Evolutionary conservation across 495 filamentous ascomycete species (phyloP), one percentile per base, ranked within the genome.

Genomic region (Podospora conica): DNA sequence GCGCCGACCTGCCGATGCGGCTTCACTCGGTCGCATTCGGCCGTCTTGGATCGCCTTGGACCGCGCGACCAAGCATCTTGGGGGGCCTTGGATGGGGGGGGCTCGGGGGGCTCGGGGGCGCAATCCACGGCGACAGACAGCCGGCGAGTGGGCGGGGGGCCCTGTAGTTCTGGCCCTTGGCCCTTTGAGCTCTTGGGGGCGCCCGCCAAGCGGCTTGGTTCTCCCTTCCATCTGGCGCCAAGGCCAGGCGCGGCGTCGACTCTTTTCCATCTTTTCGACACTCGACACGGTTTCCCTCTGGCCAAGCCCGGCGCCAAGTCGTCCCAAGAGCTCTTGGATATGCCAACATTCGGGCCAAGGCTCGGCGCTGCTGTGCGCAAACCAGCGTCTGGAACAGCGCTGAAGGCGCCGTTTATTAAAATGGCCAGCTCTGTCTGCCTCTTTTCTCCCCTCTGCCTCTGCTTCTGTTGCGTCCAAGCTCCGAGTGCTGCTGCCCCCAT

Each of bases 291-390:
- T 58, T 64, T 57, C 29, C 28, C 55, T 58, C 29, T 48, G 22
- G 63, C 63, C 63, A 64, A 64, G 63, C 54, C 61, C 63, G 63
- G 29, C n/a, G 54, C 63, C 63, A 64, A 64, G 63, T 24, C 29
- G 21, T 33, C 23, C 63, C 63, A 64, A 64, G 63, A 58, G 54
- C 28, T 55, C 33, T 58, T 25, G 63, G 55, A 64, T 64, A 64
- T 63, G 61, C 63, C 63, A 64, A 64, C 63, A 58, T 64, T 64
- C 55, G 63, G 29, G 54, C 63, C 54, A 64, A 58, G 63, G 54
- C 63, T 64, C 63, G 63, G 63, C 63, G 63, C 63, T 27, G 63
- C 63, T 55, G 28, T 57, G 23, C 61, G 53, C 33, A 28, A 57
- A 24, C 63, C 63, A 64, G 40, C 60, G 33, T 22, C 60, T 61